Percentiles rank a stretch among this genome's conserved stretches.
These are phyloP conservation scores for Syzygium aromaticum DNA, from an alignment of 345 rosid species.

Conservation along the genomic window DNA sequence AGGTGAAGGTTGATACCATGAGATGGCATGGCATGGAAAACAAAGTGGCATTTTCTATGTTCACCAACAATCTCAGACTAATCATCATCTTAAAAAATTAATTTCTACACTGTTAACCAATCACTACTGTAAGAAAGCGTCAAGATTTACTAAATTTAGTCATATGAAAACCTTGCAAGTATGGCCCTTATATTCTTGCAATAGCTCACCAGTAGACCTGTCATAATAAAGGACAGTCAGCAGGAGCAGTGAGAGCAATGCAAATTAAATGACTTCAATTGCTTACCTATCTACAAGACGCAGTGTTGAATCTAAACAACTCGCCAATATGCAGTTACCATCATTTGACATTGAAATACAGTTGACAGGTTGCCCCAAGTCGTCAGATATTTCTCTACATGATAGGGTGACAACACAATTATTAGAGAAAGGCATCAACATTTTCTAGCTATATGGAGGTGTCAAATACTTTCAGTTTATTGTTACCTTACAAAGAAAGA, in stretches of 20 bases:
- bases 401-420: neutral
- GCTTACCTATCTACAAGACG: constrained; percentile 78
- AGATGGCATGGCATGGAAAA: neutral
- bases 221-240: constrained; percentile 7
- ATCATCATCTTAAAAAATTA: neutral
- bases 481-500: neutral
- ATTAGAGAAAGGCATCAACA: neutral
- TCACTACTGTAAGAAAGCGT: neutral
- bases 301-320: constrained; percentile 85
- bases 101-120: neutral
- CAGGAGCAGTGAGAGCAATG: neutral
- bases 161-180: constrained; percentile 68
- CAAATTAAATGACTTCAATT: neutral
- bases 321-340: constrained; percentile 74
- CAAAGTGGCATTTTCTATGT: neutral
- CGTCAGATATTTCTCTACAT: constrained; percentile 72
- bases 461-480: neutral
- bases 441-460: neutral
- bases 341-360: constrained; percentile 93
- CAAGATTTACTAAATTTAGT: neutral
- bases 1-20: neutral
- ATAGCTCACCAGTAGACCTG: constrained; percentile 76
- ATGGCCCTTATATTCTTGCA: constrained; percentile 94
- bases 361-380: constrained; percentile 90
- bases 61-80: neutral